Conservation (phyloP, 2,329 filamentous ascomycete genomes). For the Tolypocladium paradoxum region DNA sequence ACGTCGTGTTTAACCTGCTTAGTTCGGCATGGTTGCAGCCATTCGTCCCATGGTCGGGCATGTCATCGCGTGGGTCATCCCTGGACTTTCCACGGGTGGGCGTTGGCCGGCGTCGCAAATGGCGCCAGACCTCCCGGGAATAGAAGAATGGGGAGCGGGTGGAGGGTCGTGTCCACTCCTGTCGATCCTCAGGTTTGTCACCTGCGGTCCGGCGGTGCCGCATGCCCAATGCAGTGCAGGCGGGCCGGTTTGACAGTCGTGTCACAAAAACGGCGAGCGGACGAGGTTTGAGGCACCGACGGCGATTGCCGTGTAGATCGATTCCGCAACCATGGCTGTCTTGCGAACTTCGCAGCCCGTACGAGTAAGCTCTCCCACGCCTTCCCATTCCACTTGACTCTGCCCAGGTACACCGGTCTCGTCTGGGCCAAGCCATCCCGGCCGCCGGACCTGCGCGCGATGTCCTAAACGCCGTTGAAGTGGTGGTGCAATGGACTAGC, state of each 20-base stretch:
- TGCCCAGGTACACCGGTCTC: not conserved
- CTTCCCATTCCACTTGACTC: not conserved
- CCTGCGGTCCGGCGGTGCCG: not conserved
- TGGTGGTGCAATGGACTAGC: not conserved
- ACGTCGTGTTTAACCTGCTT: not conserved
- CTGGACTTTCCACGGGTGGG: not conserved
- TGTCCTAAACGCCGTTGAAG: not conserved
- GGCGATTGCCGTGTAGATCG: not conserved
- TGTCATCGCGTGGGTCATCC: not conserved
- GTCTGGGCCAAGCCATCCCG: not conserved
- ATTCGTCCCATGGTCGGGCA: not conserved
- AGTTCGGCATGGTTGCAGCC: not conserved
- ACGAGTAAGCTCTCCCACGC: too few species aligned
- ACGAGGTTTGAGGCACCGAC: not conserved
- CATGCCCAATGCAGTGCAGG: not conserved
- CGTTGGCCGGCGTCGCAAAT: not conserved
- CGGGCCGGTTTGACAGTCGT: not conserved
- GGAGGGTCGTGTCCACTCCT: not conserved
- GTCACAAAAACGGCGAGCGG: not conserved
- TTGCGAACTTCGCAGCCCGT: not conserved
- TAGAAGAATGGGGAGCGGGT: not conserved
- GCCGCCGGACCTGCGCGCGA: not conserved
- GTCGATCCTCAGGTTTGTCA: not conserved
- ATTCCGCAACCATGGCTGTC: not conserved
- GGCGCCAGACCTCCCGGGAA: not conserved